Percentiles rank a stretch among this genome's conserved stretches.
These are phyloP conservation scores for Hericium coralloides DNA, from an alignment of 768 basidiomycete genomes.

Conservation along the genomic window DNA sequence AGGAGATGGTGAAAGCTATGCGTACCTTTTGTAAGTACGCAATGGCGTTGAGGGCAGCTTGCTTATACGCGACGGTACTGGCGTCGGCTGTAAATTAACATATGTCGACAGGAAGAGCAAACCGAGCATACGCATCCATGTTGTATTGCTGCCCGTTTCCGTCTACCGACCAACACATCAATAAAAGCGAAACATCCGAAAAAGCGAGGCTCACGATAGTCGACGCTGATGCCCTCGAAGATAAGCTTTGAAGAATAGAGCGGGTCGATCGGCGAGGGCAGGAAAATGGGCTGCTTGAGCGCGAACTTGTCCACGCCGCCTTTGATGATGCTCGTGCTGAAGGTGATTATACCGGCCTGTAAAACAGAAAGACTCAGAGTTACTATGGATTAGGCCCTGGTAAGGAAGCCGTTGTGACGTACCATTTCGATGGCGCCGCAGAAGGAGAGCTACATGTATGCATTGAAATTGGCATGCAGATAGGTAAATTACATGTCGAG, in stretches of 20 bases:
- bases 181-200: neutral
- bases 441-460: constrained; percentile 46
- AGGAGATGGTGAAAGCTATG: neutral
- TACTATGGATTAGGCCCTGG: neutral
- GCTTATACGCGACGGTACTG: constrained; percentile 71
- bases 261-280: constrained; percentile 70
- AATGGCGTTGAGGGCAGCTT: constrained; percentile 70
- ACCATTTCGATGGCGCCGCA: constrained; percentile 78
- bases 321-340: constrained; percentile 66
- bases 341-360: constrained; percentile 63
- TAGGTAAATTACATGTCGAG: neutral
- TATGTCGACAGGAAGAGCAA: neutral
- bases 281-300: constrained; percentile 65
- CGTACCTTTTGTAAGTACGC: constrained; percentile 59
- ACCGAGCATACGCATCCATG: constrained; percentile 56
- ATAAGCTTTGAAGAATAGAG: constrained; percentile 67
- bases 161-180: constrained; percentile 27
- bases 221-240: constrained; percentile 70
- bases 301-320: constrained; percentile 67
- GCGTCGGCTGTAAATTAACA: neutral
- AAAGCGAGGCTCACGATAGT: constrained; percentile 40
- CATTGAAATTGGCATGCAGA: neutral
- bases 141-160: constrained; percentile 69
- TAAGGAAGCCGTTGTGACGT: neutral
- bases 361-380: too few relatives aligned